These are phyloP conservation scores for Ilyonectria robusta DNA, from an alignment of 2,329 filamentous ascomycete species.

Conservation along the genomic window DNA sequence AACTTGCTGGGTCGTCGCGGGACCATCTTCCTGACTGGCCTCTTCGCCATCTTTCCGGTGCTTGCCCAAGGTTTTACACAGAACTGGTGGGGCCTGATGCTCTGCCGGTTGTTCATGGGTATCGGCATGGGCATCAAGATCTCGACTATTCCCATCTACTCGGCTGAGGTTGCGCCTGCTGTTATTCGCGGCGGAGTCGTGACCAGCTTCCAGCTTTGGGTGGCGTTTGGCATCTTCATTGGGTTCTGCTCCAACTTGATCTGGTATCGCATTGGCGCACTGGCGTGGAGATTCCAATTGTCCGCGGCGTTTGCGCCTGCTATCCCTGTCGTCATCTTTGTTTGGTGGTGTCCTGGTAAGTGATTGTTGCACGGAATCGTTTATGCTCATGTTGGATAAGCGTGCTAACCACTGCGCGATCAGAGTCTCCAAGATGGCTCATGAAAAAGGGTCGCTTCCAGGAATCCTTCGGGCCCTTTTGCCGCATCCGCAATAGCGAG, in stretches of 20 bases:
- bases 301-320: conserved; percentile 75
- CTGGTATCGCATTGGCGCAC: conserved; percentile 68
- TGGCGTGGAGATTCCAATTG: conserved; percentile 75
- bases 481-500: conserved; percentile 68
- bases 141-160: conserved; percentile 65
- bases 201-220: conserved; percentile 67
- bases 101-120: conserved; percentile 64
- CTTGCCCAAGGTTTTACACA: conserved; percentile 68
- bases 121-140: conserved; percentile 70
- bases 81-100: conserved; percentile 63
- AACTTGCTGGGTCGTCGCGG: conserved; percentile 47
- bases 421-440: conserved; percentile 74
- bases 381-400: background rate
- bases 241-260: conserved; percentile 75
- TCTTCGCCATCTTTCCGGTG: conserved; percentile 69
- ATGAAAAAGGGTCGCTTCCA: conserved; percentile 71
- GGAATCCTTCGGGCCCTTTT: conserved; percentile 69
- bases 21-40: conserved; percentile 67
- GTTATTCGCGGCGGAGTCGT: conserved; percentile 65
- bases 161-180: conserved; percentile 65
- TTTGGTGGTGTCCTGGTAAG: conserved; percentile 71
- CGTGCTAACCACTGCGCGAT: background rate
- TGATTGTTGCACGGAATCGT: conserved; percentile 44
- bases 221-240: conserved; percentile 71
- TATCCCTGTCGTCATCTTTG: conserved; percentile 67